A percentile compares a stretch with the other conserved stretches of the same genome.
These are phyloP conservation scores for Chytriomyces sp. DNA, from an alignment of 192 early-diverging fungal genomes.

Conservation along the genomic window DNA sequence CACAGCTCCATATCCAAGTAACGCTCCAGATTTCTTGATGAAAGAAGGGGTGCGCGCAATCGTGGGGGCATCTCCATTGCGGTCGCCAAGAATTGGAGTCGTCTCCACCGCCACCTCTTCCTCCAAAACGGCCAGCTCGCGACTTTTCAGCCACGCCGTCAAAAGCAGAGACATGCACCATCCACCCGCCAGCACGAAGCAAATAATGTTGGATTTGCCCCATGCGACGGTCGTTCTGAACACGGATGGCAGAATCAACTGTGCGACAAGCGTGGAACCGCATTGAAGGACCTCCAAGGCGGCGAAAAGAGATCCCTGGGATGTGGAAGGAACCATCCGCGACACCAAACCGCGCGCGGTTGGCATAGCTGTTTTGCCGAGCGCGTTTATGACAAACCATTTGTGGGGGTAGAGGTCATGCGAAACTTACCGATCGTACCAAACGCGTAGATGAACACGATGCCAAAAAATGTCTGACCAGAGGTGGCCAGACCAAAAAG, in stretches of 20 bases:
- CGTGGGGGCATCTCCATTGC: not conserved
- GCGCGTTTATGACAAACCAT: conserved; percentile 33
- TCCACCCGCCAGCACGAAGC: conserved; percentile 11
- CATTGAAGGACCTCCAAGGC: conserved; percentile 26
- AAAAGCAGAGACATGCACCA: conserved; percentile 6
- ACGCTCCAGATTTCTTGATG: not conserved
- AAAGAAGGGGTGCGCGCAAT: not conserved
- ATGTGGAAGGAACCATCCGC: conserved; percentile 18
- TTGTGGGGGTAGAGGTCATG: not conserved
- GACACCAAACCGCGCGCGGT: conserved; percentile 41
- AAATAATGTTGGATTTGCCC: conserved; percentile 9
- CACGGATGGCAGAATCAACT: conserved; percentile 8
- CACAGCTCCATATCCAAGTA: not conserved
- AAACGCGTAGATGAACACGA: conserved; percentile 7
- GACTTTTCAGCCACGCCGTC: conserved; percentile 9
- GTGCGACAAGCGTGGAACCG: conserved; percentile 1
- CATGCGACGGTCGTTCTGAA: conserved; percentile 3
- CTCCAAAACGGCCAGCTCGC: conserved; percentile 7
- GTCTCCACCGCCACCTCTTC: not conserved
- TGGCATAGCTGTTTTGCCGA: conserved; percentile 38
- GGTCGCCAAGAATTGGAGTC: not conserved
- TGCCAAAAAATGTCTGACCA: conserved; percentile 37
- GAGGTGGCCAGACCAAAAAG: conserved; percentile 28
- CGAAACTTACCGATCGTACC: not conserved
- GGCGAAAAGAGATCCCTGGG: conserved; percentile 39